Evolutionary conservation across 2,329 filamentous ascomycete genomes (phyloP).

Genomic region (Fusarium liriodendri): DNA sequence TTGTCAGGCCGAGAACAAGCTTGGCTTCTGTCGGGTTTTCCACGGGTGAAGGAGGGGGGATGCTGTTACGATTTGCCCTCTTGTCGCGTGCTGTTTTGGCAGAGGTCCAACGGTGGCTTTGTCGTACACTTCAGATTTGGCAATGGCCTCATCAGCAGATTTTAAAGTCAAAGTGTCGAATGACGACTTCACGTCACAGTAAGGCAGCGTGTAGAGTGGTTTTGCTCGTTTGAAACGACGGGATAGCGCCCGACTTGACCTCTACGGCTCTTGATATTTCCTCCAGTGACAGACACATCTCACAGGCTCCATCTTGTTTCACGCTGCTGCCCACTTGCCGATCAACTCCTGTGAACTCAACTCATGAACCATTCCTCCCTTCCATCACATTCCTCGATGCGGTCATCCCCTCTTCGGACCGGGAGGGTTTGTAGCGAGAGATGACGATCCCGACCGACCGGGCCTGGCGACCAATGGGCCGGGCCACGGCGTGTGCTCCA

Average conservation of each 20-base stretch:
- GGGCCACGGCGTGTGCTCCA: conserved; percentile 4
- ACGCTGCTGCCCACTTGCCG: neutral
- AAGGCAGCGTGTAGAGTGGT: neutral
- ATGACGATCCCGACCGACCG: conserved; percentile 33
- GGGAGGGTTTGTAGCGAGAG: neutral
- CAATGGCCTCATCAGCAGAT: neutral
- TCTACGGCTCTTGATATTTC: neutral
- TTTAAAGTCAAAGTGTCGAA: neutral
- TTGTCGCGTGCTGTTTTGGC: neutral
- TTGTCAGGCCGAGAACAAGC: conserved; percentile 13
- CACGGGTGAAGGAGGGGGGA: neutral
- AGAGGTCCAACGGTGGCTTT: too few relatives aligned
- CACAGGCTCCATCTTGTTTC: conserved; percentile 8
- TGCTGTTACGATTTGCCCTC: conserved; percentile 2
- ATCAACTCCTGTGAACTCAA: neutral
- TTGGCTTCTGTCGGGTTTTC: conserved; percentile 8
- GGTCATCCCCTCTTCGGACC: neutral
- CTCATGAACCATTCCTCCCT: conserved; percentile 3
- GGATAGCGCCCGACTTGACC: neutral
- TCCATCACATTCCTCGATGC: conserved; percentile 31
- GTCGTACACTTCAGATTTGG: neutral
- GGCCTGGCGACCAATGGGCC: conserved; percentile 11
- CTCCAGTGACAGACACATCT: neutral
- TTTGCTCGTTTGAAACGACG: neutral
- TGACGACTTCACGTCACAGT: neutral